These are phyloP conservation scores for Talaromyces sp. DNA, from an alignment of 2,329 filamentous ascomycete genomes.

Conservation along the genomic window DNA sequence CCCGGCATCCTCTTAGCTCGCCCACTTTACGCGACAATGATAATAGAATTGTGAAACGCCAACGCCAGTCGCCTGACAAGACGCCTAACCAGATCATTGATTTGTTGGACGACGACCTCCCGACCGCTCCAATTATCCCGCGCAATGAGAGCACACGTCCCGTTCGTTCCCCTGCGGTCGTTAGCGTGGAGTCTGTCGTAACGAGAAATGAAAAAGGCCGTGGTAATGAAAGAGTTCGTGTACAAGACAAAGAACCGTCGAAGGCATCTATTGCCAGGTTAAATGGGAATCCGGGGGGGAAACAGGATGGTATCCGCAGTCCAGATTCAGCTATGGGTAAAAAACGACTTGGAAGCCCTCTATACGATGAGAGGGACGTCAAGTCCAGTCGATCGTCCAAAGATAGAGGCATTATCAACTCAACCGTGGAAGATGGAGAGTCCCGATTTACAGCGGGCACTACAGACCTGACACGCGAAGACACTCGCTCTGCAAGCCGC, in stretches of 20 bases:
- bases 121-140: neutral
- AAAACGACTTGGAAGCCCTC: neutral
- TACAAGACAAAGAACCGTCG: neutral
- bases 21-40: conserved; percentile 14
- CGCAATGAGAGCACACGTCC: conserved; percentile 1
- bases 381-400: neutral
- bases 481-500: neutral
- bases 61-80: conserved; percentile 16
- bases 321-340: neutral
- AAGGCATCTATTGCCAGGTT: neutral
- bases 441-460: neutral
- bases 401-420: neutral
- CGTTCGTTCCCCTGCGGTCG: conserved; percentile 16
- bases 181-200: conserved; percentile 8
- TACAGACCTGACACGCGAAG: neutral
- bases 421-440: neutral
- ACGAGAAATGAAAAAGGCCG: neutral
- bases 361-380: neutral
- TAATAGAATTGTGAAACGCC: conserved; percentile 23
- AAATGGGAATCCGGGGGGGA: neutral
- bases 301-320: neutral
- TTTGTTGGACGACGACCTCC: conserved; percentile 16
- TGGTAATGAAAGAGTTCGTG: neutral
- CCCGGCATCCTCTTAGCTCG: conserved; percentile 8
- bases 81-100: conserved; percentile 11